Evolutionary conservation across 345 rosid species (phyloP), one percentile per base, ranked within the genome.

Genomic region (Populus ilicifolia): DNA sequence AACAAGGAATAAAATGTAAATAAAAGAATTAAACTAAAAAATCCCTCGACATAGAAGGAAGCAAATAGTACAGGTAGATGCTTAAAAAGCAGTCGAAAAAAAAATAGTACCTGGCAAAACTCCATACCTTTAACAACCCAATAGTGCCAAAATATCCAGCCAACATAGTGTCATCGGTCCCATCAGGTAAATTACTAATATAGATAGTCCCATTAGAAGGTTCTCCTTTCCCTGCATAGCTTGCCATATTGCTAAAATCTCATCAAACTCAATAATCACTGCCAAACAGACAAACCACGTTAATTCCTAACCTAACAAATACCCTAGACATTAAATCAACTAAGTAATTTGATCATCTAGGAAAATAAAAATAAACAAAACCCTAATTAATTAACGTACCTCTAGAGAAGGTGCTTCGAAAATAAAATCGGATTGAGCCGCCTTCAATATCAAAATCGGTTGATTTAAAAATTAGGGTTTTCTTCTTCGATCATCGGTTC

Each of bases 141-240:
- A 94, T 92, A 71, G 99, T 96, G 16, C 98, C 97, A 75, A 96
- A 96, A 86, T 90, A 85, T 54, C 92, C 98, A 6, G 98, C 99
- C 75, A 94, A 69, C 97, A 93, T 94, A 75, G 79, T 85, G 83
- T 92, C 97, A 63, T 94, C 98, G 9, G 98, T 92, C 38, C 97
- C 97, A 63, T 81, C 71, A 14, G 98, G 99, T 73, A 96, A 87
- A 76, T 96, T 96, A 67, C 93, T 92, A 36, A 96, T 86, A 81
- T 96, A 94, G 69, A 96, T 89, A 68, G 98, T 89, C 77, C 95
- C 98, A 77, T 86, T 95, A 1, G 85, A 63, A 46, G 89, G 86
- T 69, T 83, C 85, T 39, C 91, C 92, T 84, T 83, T 91, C 61
- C 84, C 91, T 67, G 87, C 77, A 85, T 85, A 85, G 80, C 86